A percentile compares a stretch with the other conserved stretches of the same genome.
These are phyloP conservation scores for Colletotrichum sp. DNA, from an alignment of 2,329 filamentous ascomycete genomes.

Conservation along the genomic window DNA sequence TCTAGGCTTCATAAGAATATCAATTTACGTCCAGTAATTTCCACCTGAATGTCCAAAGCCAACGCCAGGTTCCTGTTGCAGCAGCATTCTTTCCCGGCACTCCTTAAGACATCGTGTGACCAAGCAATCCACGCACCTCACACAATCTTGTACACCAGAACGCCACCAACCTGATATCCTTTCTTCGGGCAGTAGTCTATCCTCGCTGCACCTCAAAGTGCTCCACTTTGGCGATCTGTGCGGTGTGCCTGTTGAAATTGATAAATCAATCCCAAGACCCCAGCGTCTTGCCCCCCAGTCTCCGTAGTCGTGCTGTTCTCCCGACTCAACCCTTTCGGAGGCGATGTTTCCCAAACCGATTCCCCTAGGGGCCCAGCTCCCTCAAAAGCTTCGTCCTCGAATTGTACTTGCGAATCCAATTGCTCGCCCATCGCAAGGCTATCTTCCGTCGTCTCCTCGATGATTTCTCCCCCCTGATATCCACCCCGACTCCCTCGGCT, in stretches of 20 bases:
- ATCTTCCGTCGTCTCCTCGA: constrained; percentile 61
- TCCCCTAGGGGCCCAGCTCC: constrained; percentile 58
- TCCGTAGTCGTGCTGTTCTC: constrained; percentile 55
- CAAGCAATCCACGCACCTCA: neutral
- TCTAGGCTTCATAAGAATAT: neutral
- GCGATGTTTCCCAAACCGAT: constrained; percentile 65
- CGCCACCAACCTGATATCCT: neutral
- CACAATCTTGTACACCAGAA: neutral
- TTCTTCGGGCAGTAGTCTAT: neutral
- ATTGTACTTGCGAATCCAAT: constrained; percentile 61
- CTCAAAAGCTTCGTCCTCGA: constrained; percentile 59
- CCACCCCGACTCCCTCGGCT: constrained; percentile 48
- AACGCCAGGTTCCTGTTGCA: neutral
- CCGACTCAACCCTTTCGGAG: constrained; percentile 53
- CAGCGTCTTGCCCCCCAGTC: constrained; percentile 53
- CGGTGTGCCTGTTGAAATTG: constrained; percentile 64
- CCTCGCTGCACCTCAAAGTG: neutral
- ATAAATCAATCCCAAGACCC: constrained; percentile 63
- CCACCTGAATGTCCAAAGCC: neutral
- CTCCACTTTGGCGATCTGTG: constrained; percentile 49
- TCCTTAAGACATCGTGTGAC: neutral
- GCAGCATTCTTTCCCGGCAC: neutral
- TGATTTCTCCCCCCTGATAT: constrained; percentile 56
- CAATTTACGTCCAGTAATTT: neutral
- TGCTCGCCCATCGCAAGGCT: constrained; percentile 40